phyloP scores from a whole-genome alignment of 352 stramenopile genomes.

The Pythium rhizo-oryzae region DNA sequence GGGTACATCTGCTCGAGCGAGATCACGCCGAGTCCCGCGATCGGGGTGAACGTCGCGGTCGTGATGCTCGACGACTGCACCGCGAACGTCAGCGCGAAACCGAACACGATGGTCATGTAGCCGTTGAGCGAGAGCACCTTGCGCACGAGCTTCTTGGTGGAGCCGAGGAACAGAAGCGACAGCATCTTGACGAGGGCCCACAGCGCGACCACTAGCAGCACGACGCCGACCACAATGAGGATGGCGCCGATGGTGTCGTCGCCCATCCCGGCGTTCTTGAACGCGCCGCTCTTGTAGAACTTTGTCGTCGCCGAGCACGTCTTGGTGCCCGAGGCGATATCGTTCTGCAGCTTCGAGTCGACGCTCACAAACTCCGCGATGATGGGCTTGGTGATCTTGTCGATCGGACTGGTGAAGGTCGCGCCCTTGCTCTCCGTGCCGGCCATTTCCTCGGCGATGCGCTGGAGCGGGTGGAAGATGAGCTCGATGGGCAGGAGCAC shows the following conservation, averaged over 20 bases:
- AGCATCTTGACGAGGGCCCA: constrained; percentile 27
- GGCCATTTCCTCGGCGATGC: constrained; percentile 28
- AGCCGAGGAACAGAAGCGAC: constrained; percentile 45
- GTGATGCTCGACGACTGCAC: constrained; percentile 81
- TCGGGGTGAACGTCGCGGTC: constrained; percentile 67
- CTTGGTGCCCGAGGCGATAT: constrained; percentile 3
- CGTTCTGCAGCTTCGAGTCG: constrained; percentile 15
- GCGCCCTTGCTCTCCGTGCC: constrained; percentile 2
- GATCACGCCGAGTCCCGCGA: constrained; percentile 64
- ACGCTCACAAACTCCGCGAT: constrained; percentile 14
- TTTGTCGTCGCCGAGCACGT: background rate
- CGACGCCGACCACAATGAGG: constrained; percentile 19
- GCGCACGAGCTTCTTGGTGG: constrained; percentile 61
- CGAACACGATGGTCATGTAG: constrained; percentile 67
- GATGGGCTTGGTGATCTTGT: constrained; percentile 23
- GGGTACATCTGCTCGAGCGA: constrained; percentile 75
- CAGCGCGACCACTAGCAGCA: constrained; percentile 22
- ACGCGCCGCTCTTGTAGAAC: constrained; percentile 10
- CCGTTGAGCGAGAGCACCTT: constrained; percentile 74
- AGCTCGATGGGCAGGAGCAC: constrained; percentile 51
- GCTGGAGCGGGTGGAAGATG: constrained; percentile 37
- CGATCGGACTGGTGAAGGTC: constrained; percentile 23
- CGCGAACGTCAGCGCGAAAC: constrained; percentile 63
- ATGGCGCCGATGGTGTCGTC: constrained; percentile 14
- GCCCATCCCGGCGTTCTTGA: constrained; percentile 15